phyloP scores from a whole-genome alignment of 352 stramenopile species.

The Globisporangium radiosum region DNA sequence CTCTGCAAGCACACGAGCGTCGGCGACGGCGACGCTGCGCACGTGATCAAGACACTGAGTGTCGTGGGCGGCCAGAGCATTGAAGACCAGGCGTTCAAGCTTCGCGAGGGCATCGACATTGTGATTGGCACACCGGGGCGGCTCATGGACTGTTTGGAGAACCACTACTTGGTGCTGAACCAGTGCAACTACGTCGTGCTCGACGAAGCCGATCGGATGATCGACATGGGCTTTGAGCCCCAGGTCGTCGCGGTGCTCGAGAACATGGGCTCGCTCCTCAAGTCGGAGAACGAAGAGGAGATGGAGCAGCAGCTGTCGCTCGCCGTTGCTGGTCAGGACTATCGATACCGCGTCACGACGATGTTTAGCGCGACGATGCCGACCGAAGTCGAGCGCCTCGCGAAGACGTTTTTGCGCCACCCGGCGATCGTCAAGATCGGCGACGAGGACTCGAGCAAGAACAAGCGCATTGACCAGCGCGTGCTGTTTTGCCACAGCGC shows the following conservation, averaged over 20 bases:
- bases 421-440: constrained; percentile 98
- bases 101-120: constrained; percentile 96
- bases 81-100: constrained; percentile 94
- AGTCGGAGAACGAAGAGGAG: constrained; percentile 95
- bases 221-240: constrained; percentile 96
- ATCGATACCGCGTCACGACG: constrained; percentile 82
- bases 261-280: constrained; percentile 95
- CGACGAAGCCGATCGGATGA: constrained; percentile 98
- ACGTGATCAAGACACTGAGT: constrained; percentile 74
- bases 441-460: constrained; percentile 96
- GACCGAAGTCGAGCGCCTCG: constrained; percentile 94
- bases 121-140: constrained; percentile 98
- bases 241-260: constrained; percentile 96
- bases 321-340: constrained; percentile 41
- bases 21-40: constrained; percentile 42
- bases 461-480: constrained; percentile 97
- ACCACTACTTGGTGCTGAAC: constrained; percentile 97
- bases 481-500: constrained; percentile 90
- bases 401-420: constrained; percentile 95
- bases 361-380: constrained; percentile 99
- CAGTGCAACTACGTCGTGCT: constrained; percentile 99
- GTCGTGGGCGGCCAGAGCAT: constrained; percentile 95
- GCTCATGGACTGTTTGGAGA: constrained; percentile 97
- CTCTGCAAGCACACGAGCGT: constrained; percentile 87
- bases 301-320: constrained; percentile 91